phyloP scores from a whole-genome alignment of 441 rosid species.

The Populus tomentosa region DNA sequence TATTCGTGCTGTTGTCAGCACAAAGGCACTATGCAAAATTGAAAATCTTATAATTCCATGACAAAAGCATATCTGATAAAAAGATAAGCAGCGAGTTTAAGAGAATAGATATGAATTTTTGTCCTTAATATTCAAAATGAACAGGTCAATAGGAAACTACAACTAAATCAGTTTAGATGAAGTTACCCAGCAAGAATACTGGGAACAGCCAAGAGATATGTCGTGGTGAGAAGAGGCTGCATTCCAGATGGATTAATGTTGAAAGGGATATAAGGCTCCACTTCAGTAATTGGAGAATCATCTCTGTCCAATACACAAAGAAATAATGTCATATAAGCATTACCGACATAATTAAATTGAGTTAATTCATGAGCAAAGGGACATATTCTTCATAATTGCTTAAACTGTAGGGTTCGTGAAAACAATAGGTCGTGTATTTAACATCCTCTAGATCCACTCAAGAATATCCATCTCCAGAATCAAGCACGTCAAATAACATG shows the following conservation, averaged over 20 bases:
- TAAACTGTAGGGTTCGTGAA: not conserved
- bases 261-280: slow-evolving; percentile 92
- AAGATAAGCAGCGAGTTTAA: not conserved
- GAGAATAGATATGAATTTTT: not conserved
- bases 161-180: not conserved
- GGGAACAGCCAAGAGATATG: slow-evolving; percentile 84
- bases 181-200: slow-evolving; percentile 88
- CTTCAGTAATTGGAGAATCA: slow-evolving; percentile 85
- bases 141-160: not conserved
- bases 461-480: slow-evolving; percentile 9
- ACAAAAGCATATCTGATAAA: not conserved
- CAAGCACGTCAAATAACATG: not conserved
- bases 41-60: slow-evolving; percentile 5
- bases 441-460: not conserved
- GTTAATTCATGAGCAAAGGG: slow-evolving; percentile 3
- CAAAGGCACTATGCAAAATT: slow-evolving; percentile 5
- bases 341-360: not conserved
- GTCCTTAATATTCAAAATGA: slow-evolving; percentile 8
- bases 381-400: not conserved
- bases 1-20: not conserved
- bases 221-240: slow-evolving; percentile 93
- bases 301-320: slow-evolving; percentile 52
- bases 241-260: slow-evolving; percentile 95
- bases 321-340: slow-evolving; percentile 4
- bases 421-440: not conserved